phyloP scores from a whole-genome alignment of 768 basidiomycete genomes.

The Ephemerocybe angulata region DNA sequence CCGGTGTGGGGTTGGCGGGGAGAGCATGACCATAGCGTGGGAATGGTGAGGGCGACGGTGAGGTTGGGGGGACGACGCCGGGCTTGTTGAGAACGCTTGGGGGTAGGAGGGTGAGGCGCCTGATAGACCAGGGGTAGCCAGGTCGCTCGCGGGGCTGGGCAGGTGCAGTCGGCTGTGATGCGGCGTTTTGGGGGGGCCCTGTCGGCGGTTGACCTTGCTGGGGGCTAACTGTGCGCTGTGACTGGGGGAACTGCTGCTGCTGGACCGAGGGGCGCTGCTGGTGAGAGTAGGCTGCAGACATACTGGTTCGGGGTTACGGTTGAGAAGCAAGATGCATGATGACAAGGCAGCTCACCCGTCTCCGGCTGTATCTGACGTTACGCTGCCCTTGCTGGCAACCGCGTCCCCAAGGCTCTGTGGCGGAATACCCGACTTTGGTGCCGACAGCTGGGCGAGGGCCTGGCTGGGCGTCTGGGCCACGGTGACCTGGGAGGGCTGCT shows the following conservation, averaged over 20 bases:
- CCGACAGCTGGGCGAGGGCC: conserved; percentile 58
- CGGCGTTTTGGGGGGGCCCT: conserved; percentile 15
- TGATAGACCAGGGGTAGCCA: conserved; percentile 81
- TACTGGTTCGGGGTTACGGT: conserved; percentile 2
- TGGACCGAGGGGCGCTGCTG: conserved; percentile 11
- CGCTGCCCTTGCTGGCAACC: conserved; percentile 28
- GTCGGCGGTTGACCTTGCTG: conserved; percentile 24
- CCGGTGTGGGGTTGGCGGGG: conserved; percentile 69
- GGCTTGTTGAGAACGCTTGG: conserved; percentile 63
- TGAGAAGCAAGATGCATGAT: not conserved
- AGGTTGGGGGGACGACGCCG: conserved; percentile 56
- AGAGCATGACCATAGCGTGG: conserved; percentile 95
- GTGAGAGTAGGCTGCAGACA: conserved; percentile 5
- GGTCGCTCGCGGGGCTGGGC: conserved; percentile 40
- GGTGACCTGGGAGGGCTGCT: conserved; percentile 44
- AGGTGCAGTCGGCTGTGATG: conserved; percentile 30
- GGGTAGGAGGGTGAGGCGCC: conserved; percentile 66
- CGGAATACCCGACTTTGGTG: conserved; percentile 1
- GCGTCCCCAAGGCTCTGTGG: conserved; percentile 6
- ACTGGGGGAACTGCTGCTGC: conserved; percentile 11
- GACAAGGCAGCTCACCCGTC: conserved; percentile 22
- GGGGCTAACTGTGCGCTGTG: conserved; percentile 15
- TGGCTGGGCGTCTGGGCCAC: conserved; percentile 63
- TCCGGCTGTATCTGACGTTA: conserved; percentile 23
- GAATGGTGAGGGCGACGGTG: conserved; percentile 84